Conservation (phyloP, 106 monocot genomes). For the Dendrobium officinale region DNA sequence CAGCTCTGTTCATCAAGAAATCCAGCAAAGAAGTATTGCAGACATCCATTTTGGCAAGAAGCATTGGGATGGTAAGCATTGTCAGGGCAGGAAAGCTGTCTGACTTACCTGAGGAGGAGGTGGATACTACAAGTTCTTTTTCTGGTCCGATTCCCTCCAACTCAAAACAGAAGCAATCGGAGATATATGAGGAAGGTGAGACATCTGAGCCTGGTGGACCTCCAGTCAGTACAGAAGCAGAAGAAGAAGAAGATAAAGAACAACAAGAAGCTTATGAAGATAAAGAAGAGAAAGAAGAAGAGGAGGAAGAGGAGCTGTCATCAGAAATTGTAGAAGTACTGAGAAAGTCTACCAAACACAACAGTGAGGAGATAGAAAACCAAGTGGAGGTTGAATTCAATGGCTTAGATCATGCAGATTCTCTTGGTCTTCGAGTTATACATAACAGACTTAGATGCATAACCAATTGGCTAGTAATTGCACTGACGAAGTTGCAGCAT, state of each 20-base stretch:
- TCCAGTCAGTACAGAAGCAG: not conserved
- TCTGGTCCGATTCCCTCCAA: constrained; percentile 26
- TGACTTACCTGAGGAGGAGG: constrained; percentile 14
- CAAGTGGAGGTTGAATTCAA: constrained; percentile 31
- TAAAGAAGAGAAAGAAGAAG: not conserved
- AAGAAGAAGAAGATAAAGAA: not conserved
- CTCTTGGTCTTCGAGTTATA: constrained; percentile 56
- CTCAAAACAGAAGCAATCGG: not conserved
- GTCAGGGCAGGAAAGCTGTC: constrained; percentile 21
- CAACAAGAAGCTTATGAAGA: not conserved
- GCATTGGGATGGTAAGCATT: constrained; percentile 58
- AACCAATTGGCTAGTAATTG: constrained; percentile 65
- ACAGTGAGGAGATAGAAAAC: no score
- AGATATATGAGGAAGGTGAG: not conserved
- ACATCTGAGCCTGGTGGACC: no score
- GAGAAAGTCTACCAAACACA: not conserved
- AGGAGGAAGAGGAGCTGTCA: not conserved
- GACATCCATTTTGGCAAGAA: constrained; percentile 24
- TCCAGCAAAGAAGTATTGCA: constrained; percentile 21
- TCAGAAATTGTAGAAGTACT: constrained; percentile 17
- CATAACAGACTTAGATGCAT: constrained; percentile 56
- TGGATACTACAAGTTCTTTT: constrained; percentile 26
- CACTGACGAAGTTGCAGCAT: constrained; percentile 57
- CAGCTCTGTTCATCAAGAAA: constrained; percentile 50
- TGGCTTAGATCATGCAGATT: constrained; percentile 68